Percentiles rank a stretch among this genome's conserved stretches.
Evolutionary conservation across 768 basidiomycete species (phyloP).

Genomic region (Naganishia kalamii): DNA sequence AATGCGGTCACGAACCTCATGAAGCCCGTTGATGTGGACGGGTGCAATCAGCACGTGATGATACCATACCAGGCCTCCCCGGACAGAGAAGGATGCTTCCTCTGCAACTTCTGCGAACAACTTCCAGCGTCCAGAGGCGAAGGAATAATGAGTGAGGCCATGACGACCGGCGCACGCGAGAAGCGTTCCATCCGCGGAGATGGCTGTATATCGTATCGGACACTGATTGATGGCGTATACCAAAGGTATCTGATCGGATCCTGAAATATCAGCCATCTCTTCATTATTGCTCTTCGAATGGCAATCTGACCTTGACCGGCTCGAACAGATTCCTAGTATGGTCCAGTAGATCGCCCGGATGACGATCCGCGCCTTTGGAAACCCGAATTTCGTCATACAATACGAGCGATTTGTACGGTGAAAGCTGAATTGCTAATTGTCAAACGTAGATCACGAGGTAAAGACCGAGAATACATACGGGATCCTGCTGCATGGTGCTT

Average conservation of each 20-base stretch:
- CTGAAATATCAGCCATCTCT: not conserved
- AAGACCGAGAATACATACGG: constrained; percentile 51
- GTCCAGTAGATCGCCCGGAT: constrained; percentile 95
- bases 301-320: constrained; percentile 66
- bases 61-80: constrained; percentile 92
- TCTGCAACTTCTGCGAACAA: constrained; percentile 71
- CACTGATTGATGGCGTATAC: constrained; percentile 83
- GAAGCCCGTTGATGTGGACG: constrained; percentile 59
- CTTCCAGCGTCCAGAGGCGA: constrained; percentile 92
- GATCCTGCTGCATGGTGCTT: constrained; percentile 81
- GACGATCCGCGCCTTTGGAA: constrained; percentile 86
- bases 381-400: constrained; percentile 89
- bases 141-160: constrained; percentile 88
- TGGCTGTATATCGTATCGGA: constrained; percentile 85
- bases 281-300: constrained; percentile 3
- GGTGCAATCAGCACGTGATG: constrained; percentile 89
- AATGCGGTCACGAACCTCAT: constrained; percentile 61
- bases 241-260: constrained; percentile 64
- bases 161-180: constrained; percentile 86
- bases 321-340: constrained; percentile 98
- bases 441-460: not conserved
- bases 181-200: constrained; percentile 82
- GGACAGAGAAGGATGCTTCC: constrained; percentile 77
- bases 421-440: constrained; percentile 66
- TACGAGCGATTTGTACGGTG: constrained; percentile 88